phyloP scores from a whole-genome alignment of 495 filamentous ascomycete genomes.

The Immersiella caudata region DNA sequence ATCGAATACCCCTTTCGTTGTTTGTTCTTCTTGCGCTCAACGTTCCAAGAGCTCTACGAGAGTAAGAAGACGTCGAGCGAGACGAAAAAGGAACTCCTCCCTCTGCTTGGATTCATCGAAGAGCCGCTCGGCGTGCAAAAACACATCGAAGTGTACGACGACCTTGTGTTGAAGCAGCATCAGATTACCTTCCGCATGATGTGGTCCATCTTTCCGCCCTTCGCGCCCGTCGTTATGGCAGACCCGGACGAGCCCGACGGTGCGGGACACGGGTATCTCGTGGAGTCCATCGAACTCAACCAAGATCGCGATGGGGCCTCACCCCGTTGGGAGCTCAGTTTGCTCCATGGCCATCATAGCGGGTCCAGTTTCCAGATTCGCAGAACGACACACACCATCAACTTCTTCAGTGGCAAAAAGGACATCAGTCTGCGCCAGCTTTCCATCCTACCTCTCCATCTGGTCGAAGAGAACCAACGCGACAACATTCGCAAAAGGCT shows the following conservation, averaged over 20 bases:
- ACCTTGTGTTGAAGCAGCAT: constrained; percentile 1
- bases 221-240: background rate
- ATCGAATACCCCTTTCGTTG: constrained; percentile 1
- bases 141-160: constrained; percentile 7
- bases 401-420: constrained; percentile 2
- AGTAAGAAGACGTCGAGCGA: background rate
- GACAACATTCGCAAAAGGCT: background rate
- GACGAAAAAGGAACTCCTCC: background rate
- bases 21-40: background rate
- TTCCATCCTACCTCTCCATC: background rate
- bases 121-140: constrained; percentile 3
- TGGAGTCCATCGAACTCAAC: background rate
- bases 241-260: background rate
- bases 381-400: background rate
- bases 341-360: constrained; percentile 4
- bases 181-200: constrained; percentile 7
- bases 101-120: constrained; percentile 5
- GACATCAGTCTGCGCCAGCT: constrained; percentile 4
- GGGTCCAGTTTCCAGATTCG: background rate
- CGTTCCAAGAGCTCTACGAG: background rate
- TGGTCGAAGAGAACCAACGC: background rate
- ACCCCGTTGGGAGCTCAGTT: background rate
- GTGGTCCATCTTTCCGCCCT: constrained; percentile 10
- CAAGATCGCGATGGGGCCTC: background rate
- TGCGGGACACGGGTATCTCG: background rate